Base-by-base conservation (phyloP, 306 rosid species). In the Mucuna pruriens region DNA sequence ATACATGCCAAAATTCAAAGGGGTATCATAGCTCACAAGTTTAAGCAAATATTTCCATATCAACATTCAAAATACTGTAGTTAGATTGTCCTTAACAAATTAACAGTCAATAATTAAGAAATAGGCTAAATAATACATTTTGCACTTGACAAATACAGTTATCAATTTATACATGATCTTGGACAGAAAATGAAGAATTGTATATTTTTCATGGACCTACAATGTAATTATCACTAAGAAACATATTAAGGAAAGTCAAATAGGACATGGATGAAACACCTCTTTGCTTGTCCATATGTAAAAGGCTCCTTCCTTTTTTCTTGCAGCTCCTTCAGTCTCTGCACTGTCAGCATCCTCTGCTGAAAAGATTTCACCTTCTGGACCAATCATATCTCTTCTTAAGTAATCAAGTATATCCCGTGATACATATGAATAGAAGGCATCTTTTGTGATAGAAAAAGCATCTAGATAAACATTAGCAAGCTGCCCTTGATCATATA, bases 261-360 rank as follows among this genome's bases (percentile, higher is more conserved):
- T 31, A 77, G 77, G 63, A 42, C 9, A 39, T 70, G 73, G 36
- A 79, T 48, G 54, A 62, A 34, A 49, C 17, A 95, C 99, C 97
- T 93, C 97, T 86, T 86, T 38, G 85, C 86, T 89, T 70, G 93
- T 86, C 99, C 99, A 95, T 85, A 93, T 81, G 66, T 95, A 95
- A 85, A 92, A 93, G 83, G 95, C 92, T 76, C 99, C 97, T 89
- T 92, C 97, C 71, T 92, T 95, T 80, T 92, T 95, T 68, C 85
- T 89, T 42, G 89, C 55, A 70, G 91, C 86, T 74, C 89, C 97
- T 76, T 90, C 97, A 40, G 80, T 76, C 82, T 95, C 99, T n/a
- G 97, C 95, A 86, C 97, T 95, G 67, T 95, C 99, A 82, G 99
- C 97, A 80, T 95, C 99, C 91, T 95, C 99, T 46, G 99, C 99